phyloP scores from a whole-genome alignment of 2,329 filamentous ascomycete genomes.

The Aspergillus caelatus region DNA sequence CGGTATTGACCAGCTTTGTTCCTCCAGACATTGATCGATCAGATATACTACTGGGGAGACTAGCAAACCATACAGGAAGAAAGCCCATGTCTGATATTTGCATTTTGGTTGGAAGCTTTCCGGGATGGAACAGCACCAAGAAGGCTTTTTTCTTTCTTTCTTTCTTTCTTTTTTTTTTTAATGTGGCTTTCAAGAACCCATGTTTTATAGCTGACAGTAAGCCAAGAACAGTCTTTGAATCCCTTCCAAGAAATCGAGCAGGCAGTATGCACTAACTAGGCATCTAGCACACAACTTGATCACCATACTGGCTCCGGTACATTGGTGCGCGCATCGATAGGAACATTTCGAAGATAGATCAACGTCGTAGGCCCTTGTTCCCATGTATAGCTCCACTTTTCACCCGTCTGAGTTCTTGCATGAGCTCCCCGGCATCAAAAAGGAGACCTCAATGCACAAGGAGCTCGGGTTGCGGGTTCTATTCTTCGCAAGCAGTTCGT shows the following conservation, averaged over 20 bases:
- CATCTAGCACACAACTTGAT: not conserved
- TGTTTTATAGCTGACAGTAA: not conserved
- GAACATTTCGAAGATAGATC: not conserved
- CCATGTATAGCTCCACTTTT: constrained; percentile 95
- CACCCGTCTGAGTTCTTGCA: constrained; percentile 96
- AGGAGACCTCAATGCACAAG: constrained; percentile 87
- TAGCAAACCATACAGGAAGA: too few species aligned
- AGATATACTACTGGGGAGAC: not conserved
- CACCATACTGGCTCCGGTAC: not conserved
- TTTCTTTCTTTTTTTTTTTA: too few species aligned
- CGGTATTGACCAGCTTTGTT: not conserved
- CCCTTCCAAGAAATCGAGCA: not conserved
- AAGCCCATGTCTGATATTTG: too few species aligned
- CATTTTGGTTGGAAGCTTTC: too few species aligned
- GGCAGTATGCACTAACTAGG: not conserved
- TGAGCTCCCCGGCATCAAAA: constrained; percentile 85
- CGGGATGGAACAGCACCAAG: too few species aligned
- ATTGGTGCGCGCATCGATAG: not conserved
- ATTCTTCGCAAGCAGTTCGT: constrained; percentile 69
- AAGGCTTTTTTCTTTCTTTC: too few species aligned
- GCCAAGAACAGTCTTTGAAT: not conserved
- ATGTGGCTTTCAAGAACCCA: not conserved
- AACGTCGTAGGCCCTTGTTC: constrained; percentile 81
- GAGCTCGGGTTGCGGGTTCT: constrained; percentile 97
- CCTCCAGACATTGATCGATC: not conserved